These are phyloP conservation scores for Trichoderma sp. DNA, from an alignment of 2,329 filamentous ascomycete species.

Conservation along the genomic window DNA sequence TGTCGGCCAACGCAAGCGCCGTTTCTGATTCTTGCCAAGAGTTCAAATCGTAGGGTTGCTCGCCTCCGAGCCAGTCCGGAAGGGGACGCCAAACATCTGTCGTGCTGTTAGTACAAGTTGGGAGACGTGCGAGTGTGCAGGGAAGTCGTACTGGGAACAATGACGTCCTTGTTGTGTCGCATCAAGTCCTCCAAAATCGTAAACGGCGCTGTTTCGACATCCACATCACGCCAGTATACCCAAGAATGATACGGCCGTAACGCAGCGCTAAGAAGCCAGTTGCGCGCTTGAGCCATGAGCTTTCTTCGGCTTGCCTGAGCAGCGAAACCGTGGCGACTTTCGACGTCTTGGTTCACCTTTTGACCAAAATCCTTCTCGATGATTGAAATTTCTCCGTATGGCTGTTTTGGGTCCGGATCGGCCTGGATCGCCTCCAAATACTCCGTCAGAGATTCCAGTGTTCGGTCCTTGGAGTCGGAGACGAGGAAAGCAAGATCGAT, in stretches of 20 bases:
- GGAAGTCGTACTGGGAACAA: constrained; percentile 83
- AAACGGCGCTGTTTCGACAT: constrained; percentile 94
- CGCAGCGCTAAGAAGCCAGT: constrained; percentile 93
- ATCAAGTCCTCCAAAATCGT: constrained; percentile 97
- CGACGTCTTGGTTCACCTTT: constrained; percentile 95
- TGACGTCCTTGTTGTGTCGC: constrained; percentile 98
- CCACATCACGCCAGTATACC: constrained; percentile 99
- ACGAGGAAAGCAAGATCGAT: constrained; percentile 96
- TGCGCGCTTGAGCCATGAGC: constrained; percentile 95
- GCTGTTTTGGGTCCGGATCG: constrained; percentile 72
- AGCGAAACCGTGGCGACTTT: constrained; percentile 94
- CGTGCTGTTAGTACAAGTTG: constrained; percentile 27
- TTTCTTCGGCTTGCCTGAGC: constrained; percentile 92
- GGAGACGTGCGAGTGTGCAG: not conserved
- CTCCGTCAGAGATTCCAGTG: constrained; percentile 69
- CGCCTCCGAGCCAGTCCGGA: constrained; percentile 96
- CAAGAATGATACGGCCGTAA: constrained; percentile 93
- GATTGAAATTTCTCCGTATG: constrained; percentile 94
- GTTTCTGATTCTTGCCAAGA: constrained; percentile 99
- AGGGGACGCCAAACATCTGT: constrained; percentile 98
- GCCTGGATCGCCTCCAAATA: constrained; percentile 77
- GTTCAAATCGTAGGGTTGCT: constrained; percentile 97
- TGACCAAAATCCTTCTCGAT: constrained; percentile 99
- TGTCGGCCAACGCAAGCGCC: constrained; percentile 86
- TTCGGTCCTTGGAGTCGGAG: constrained; percentile 94